A percentile compares a stretch with the other conserved stretches of the same genome.
Conservation (phyloP, 2,329 filamentous ascomycete species). For the Epichloe hybrida region DNA sequence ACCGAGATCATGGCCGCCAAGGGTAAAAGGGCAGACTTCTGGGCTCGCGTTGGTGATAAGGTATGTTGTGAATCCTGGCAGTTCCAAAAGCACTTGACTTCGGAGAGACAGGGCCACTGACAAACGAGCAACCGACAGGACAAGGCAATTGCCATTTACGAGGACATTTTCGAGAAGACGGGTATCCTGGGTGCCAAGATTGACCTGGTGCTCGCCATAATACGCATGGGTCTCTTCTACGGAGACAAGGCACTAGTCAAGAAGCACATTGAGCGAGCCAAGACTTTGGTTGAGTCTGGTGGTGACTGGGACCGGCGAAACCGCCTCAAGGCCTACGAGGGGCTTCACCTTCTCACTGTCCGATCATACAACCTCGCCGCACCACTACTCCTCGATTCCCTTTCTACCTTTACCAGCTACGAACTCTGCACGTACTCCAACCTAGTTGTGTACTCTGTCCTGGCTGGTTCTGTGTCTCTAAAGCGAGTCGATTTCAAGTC, state of each 20-base stretch:
- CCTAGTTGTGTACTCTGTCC: slow-evolving; percentile 87
- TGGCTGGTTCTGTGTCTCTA: slow-evolving; percentile 84
- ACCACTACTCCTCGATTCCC: slow-evolving; percentile 85
- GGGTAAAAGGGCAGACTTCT: slow-evolving; percentile 93
- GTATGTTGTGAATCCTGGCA: slow-evolving; percentile 28
- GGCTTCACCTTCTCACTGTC: slow-evolving; percentile 80
- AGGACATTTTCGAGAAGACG: slow-evolving; percentile 93
- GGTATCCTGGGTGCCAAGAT: slow-evolving; percentile 94
- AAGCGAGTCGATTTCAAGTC: slow-evolving; percentile 98
- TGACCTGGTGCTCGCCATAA: slow-evolving; percentile 89
- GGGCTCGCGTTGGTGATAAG: slow-evolving; percentile 92
- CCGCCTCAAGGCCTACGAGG: slow-evolving; percentile 96
- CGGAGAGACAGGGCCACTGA: not conserved
- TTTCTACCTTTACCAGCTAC: slow-evolving; percentile 97
- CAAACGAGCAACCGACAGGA: slow-evolving; percentile 43
- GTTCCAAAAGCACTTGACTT: not conserved
- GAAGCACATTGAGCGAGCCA: slow-evolving; percentile 85
- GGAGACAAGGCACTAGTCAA: slow-evolving; percentile 85
- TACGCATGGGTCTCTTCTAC: slow-evolving; percentile 91
- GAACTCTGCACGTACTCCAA: slow-evolving; percentile 95
- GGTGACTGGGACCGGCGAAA: slow-evolving; percentile 98
- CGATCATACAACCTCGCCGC: slow-evolving; percentile 84
- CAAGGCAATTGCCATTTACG: slow-evolving; percentile 83
- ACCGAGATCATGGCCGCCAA: slow-evolving; percentile 86
- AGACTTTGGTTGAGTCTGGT: slow-evolving; percentile 80